A percentile compares a stretch with the other conserved stretches of the same genome.
phyloP scores from a whole-genome alignment of 192 early-diverging fungal genomes.

The Haplosporangium gracile region DNA sequence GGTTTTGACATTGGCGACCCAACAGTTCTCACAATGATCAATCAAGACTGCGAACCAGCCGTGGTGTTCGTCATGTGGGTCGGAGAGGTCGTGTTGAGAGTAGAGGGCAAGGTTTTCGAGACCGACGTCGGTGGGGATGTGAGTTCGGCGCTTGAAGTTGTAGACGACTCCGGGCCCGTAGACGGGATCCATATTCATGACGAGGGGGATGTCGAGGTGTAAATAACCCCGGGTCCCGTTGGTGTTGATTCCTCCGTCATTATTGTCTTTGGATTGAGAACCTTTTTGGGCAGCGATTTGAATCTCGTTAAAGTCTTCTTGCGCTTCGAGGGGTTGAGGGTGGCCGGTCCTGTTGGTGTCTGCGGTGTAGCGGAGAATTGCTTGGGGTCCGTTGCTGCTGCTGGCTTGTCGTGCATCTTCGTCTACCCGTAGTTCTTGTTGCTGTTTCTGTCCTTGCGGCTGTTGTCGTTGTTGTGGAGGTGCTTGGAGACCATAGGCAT shows the following conservation, averaged over 20 bases:
- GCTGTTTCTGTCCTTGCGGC: neutral
- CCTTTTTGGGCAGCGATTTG: neutral
- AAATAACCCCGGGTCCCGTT: slow-evolving; percentile 19
- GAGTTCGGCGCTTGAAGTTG: slow-evolving; percentile 33
- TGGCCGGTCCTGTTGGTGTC: slow-evolving; percentile 1
- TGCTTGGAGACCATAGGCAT: neutral
- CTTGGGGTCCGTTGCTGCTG: neutral
- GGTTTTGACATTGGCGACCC: slow-evolving; percentile 38
- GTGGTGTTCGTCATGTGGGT: slow-evolving; percentile 19
- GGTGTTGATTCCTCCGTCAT: neutral
- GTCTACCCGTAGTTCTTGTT: neutral
- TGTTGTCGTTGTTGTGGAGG: neutral
- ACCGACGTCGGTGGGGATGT: slow-evolving; percentile 38
- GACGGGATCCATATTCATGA: slow-evolving; percentile 41
- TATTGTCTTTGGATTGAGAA: neutral
- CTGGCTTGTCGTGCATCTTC: neutral
- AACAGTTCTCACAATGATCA: slow-evolving; percentile 46
- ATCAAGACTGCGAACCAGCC: slow-evolving; percentile 32
- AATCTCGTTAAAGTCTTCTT: neutral
- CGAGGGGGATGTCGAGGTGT: slow-evolving; percentile 33
- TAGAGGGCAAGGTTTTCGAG: slow-evolving; percentile 43
- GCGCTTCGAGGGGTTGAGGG: neutral
- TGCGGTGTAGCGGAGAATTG: neutral
- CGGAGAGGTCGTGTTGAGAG: slow-evolving; percentile 30
- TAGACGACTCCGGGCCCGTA: slow-evolving; percentile 30